Evolutionary conservation across 192 early-diverging fungal genomes (phyloP), one percentile per base, ranked within the genome.

Genomic region (Powellomyces hirtus): DNA sequence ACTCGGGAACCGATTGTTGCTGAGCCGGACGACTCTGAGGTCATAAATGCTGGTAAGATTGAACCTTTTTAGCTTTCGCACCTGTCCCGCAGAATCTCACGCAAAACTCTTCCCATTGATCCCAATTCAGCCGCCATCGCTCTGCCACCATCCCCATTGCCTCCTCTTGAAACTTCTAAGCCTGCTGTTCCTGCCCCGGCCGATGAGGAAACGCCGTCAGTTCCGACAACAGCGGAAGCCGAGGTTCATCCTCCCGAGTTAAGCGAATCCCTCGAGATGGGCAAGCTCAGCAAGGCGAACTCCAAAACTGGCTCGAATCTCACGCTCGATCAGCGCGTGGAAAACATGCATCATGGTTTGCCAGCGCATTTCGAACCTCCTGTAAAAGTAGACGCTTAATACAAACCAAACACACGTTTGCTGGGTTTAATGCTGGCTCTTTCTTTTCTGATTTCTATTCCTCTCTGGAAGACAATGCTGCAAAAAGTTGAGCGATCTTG

Each of bases 271-370:
- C 29, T 45, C 14, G 30, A 56, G 7, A 16, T 20, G 11, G 44
- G 62, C 1, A 64, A 22, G 37, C 59, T 60, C 4, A 27, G 36
- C 11, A 60, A 60, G 29, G 58, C 66, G 38, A 78, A 78, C 36
- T 58, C 64, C 7, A 59, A 67, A 37, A 71, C 72, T 26, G 46
- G 46, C 11, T 77, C 78, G 7, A 63, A 70, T 16, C 61, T 84
- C 22, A 74, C 75, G 0, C 45, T 84, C 30, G 65, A 73, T 51
- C 74, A 84, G 59, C 34, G 64, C 27, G 72, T 79, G 30, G 67
- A 75, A 33, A 84, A 84, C 68, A 84, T 84, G 83, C 80, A 84
- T 68, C 63, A 77, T 29, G 83, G 83, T 2, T 68, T 77, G 45
- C 80, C 83, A 1, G 83, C 83, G 18, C 64, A 77, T 62, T 71